Evolutionary conservation across 208 protist species (phyloP).

Genomic region (Porcisia deanei): DNA sequence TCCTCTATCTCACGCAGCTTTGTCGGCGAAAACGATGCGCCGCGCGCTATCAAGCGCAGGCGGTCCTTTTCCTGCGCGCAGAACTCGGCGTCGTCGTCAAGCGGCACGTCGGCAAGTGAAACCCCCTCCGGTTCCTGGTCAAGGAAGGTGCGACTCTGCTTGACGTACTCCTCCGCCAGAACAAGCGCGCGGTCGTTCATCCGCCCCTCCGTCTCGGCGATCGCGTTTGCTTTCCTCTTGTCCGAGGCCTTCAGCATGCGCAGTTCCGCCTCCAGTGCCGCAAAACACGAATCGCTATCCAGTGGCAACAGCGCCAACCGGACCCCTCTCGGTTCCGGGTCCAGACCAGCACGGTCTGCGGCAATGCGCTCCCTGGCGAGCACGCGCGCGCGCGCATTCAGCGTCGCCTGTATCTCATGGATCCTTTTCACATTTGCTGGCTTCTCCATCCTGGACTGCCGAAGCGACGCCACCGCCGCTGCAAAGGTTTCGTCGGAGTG

Average conservation of each 20-base stretch:
- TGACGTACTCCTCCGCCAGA: conserved; percentile 58
- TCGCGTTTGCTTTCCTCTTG: conserved; percentile 29
- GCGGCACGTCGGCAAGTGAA: conserved; percentile 52
- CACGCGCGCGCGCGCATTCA: conserved; percentile 60
- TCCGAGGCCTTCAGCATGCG: conserved; percentile 43
- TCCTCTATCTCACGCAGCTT: conserved; percentile 46
- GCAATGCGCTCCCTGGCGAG: conserved; percentile 57
- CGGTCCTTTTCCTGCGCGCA: conserved; percentile 42
- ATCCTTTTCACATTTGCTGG: conserved; percentile 29
- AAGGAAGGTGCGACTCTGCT: conserved; percentile 57
- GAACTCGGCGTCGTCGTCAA: conserved; percentile 59
- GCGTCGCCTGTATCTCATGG: conserved; percentile 43
- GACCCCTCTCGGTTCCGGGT: conserved; percentile 62
- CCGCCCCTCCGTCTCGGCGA: conserved; percentile 38
- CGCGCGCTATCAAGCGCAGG: conserved; percentile 34
- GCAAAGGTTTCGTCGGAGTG: conserved; percentile 62
- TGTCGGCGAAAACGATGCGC: conserved; percentile 30
- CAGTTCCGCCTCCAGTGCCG: conserved; percentile 58
- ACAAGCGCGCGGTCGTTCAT: conserved; percentile 62
- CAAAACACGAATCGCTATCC: conserved; percentile 62
- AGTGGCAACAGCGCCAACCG: conserved; percentile 61
- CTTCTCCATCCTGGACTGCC: conserved; percentile 39
- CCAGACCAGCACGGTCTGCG: conserved; percentile 55
- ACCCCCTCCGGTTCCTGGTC: conserved; percentile 75
- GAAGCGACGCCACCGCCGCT: conserved; percentile 39